Percentiles rank a stretch among this genome's conserved stretches.
phyloP scores from a whole-genome alignment of 1,139 yeast species.

The Protomyces inundatus region DNA sequence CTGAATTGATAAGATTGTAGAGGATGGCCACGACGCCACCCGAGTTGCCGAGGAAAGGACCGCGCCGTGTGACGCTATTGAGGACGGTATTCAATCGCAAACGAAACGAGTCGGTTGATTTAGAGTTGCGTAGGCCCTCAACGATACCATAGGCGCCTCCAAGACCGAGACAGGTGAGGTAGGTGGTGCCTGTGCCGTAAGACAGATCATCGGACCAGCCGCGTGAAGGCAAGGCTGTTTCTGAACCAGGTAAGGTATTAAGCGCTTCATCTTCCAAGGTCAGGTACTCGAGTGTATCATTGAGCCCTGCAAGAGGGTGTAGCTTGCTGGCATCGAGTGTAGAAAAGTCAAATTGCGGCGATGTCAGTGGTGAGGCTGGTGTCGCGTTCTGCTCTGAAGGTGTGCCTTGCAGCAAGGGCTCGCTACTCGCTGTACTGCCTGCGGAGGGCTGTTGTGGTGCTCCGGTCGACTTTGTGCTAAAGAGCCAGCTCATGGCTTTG shows the following conservation, averaged over 20 bases:
- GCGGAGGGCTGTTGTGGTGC: neutral
- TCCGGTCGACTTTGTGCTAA: neutral
- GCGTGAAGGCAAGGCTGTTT: conserved; percentile 86
- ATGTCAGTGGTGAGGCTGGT: conserved; percentile 8
- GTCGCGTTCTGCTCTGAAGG: neutral
- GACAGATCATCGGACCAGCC: conserved; percentile 97
- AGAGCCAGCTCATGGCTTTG: neutral
- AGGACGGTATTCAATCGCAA: conserved; percentile 81
- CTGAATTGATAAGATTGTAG: conserved; percentile 76
- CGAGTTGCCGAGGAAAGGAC: conserved; percentile 90
- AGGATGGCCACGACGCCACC: conserved; percentile 91
- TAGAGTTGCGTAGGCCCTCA: conserved; percentile 77
- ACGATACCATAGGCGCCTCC: conserved; percentile 88
- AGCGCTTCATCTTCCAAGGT: conserved; percentile 82
- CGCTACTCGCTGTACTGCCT: neutral
- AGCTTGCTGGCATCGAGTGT: conserved; percentile 57
- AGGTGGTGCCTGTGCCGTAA: conserved; percentile 96
- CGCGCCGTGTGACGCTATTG: conserved; percentile 89
- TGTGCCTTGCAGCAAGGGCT: neutral
- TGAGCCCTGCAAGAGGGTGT: conserved; percentile 90
- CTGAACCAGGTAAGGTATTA: conserved; percentile 72
- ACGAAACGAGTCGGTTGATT: conserved; percentile 59
- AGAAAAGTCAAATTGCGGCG: conserved; percentile 14
- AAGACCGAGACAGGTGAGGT: conserved; percentile 58
- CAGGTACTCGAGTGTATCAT: conserved; percentile 78